Base-by-base conservation (phyloP, 2,329 filamentous ascomycete genomes). In the Arthrobotrys sphaeroides region DNA sequence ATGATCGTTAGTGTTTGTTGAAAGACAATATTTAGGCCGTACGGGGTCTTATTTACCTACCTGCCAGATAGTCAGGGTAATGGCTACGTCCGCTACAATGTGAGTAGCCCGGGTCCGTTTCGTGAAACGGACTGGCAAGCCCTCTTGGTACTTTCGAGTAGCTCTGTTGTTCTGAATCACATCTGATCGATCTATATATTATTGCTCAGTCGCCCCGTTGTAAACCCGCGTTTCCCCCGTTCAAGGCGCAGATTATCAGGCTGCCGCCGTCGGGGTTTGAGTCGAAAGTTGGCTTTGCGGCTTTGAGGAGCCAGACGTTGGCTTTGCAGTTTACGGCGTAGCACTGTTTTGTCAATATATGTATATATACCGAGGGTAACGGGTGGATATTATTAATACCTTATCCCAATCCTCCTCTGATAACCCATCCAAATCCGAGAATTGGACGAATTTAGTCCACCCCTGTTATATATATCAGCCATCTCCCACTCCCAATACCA, bases 191-290 rank as follows among this genome's bases (percentile, higher is more conserved):
- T n/a, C n/a, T n/a, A n/a, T n/a, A n/a, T n/a, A n/a, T n/a, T n/a
- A n/a, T n/a, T n/a, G n/a, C n/a, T n/a, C n/a, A n/a, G n/a, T n/a
- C n/a, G n/a, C n/a, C n/a, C n/a, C n/a, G n/a, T n/a, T n/a, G n/a
- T n/a, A n/a, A n/a, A n/a, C n/a, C n/a, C n/a, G n/a, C n/a, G n/a
- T n/a, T n/a, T n/a, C n/a, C n/a, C n/a, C n/a, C n/a, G n/a, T n/a
- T n/a, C n/a, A n/a, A 89, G 3, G 87, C 87, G 1, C 89, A 90
- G 61, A 90, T 87, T 64, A 90, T 84, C 77, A 90, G 86, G 0
- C 85, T 85, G 13, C 89, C 89, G 10, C 89, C 89, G 2, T 90
- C 88, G 0, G 85, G 82, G 77, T 90, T 90, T 0, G 83, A 81
- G 45, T 87, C 86, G 78, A 91, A 89, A 0, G 85, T 88, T 1